Percentiles rank a stretch among this genome's conserved stretches.
phyloP scores from a whole-genome alignment of 306 rosid species.

The Canavalia ensiformis region DNA sequence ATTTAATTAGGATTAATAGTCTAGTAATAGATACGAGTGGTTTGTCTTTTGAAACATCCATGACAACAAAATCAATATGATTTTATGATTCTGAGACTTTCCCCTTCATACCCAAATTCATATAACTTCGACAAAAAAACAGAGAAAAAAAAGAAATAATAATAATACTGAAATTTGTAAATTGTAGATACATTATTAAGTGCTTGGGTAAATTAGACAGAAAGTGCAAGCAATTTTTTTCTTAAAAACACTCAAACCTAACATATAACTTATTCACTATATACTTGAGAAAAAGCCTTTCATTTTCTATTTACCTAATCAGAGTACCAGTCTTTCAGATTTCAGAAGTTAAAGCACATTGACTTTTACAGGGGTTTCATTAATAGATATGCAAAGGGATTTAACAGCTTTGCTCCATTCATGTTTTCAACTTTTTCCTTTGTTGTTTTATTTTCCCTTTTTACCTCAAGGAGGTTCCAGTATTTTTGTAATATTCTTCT shows the following conservation, averaged over 20 bases:
- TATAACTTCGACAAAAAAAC: not conserved
- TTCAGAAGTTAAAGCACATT: slow-evolving; percentile 29
- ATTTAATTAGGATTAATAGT: too few species aligned
- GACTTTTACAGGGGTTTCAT: not conserved
- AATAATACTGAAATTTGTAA: not conserved
- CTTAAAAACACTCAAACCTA: not conserved
- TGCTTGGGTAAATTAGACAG: slow-evolving; percentile 6
- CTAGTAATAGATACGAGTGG: not conserved
- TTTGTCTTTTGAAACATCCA: not conserved
- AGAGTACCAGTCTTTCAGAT: not conserved
- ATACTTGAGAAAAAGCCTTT: slow-evolving; percentile 6
- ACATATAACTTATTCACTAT: not conserved
- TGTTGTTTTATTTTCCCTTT: slow-evolving; percentile 18
- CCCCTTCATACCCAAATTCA: not conserved
- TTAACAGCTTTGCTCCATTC: slow-evolving; percentile 22
- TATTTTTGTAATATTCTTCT: not conserved
- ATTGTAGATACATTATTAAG: not conserved
- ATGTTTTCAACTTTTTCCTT: not conserved
- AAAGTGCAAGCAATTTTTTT: not conserved
- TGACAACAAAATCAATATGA: not conserved
- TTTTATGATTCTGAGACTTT: not conserved
- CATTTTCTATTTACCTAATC: slow-evolving; percentile 7
- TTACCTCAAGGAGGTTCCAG: not conserved
- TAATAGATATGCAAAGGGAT: slow-evolving; percentile 21
- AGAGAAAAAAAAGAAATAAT: not conserved